Conservation (phyloP, 2,329 filamentous ascomycete species). For the Aureobasidium sp. region DNA sequence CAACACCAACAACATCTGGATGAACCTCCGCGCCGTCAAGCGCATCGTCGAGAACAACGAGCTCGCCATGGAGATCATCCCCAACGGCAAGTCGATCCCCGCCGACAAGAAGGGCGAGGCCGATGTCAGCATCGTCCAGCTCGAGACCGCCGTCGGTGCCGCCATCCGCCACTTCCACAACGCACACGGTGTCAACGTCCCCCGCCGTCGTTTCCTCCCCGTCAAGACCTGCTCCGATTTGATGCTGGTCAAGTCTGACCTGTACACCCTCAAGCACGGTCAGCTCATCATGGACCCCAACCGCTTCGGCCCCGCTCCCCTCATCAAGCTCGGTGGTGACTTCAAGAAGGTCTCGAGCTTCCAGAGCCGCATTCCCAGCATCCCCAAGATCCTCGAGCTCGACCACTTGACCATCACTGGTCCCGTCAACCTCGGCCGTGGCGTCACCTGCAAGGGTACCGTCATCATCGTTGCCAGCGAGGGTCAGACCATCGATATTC, state of each 20-base stretch:
- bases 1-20: constrained; percentile 99
- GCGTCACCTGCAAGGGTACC: constrained; percentile 93
- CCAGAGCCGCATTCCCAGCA: constrained; percentile 77
- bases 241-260: constrained; percentile 98
- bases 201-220: constrained; percentile 92
- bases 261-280: constrained; percentile 97
- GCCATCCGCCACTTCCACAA: constrained; percentile 99
- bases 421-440: constrained; percentile 90
- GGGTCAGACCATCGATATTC: constrained; percentile 95
- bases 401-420: constrained; percentile 97
- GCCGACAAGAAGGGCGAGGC: constrained; percentile 99
- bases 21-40: constrained; percentile 96
- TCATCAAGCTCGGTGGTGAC: constrained; percentile 98
- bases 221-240: constrained; percentile 99
- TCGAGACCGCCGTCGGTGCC: constrained; percentile 96
- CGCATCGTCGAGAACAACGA: constrained; percentile 97
- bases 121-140: constrained; percentile 93
- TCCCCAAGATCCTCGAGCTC: constrained; percentile 83
- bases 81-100: constrained; percentile 97
- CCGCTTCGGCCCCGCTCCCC: constrained; percentile 90
- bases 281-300: constrained; percentile 95
- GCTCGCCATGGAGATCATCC: constrained; percentile 98
- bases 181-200: constrained; percentile 97
- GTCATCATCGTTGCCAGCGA: constrained; percentile 99
- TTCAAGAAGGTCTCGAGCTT: constrained; percentile 99